Evolutionary conservation across 1,139 yeast genomes (phyloP).

Genomic region (Lodderomyces elongisporus): DNA sequence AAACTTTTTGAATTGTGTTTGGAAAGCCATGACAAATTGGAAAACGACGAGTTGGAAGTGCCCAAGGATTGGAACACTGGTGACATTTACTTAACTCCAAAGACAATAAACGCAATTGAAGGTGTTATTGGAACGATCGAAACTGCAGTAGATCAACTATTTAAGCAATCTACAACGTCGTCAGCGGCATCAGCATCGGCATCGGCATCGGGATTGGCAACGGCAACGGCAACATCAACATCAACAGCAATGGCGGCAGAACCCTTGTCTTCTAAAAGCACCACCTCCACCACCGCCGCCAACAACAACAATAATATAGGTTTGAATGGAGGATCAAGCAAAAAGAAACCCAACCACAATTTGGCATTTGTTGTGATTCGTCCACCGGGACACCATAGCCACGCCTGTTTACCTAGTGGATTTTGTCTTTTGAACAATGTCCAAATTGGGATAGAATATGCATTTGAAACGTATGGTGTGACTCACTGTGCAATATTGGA

Average conservation of each 20-base stretch:
- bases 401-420: conserved; percentile 80
- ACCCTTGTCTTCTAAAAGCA: not conserved
- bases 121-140: conserved; percentile 81
- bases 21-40: conserved; percentile 53
- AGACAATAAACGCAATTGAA: conserved; percentile 66
- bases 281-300: not conserved
- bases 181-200: not conserved
- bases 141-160: conserved; percentile 60
- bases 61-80: conserved; percentile 83
- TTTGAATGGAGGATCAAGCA: conserved; percentile 9
- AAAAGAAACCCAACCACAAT: conserved; percentile 38
- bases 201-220: not conserved
- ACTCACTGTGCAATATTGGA: conserved; percentile 82
- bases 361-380: conserved; percentile 68
- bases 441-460: conserved; percentile 79
- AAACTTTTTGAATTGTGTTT: conserved; percentile 55
- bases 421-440: conserved; percentile 80
- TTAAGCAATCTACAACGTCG: conserved; percentile 13
- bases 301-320: too few relatives aligned
- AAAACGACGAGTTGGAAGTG: conserved; percentile 60
- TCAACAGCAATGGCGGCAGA: not conserved
- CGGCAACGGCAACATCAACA: not conserved
- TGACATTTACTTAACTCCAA: conserved; percentile 69
- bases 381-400: conserved; percentile 93
- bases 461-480: conserved; percentile 56